These are phyloP conservation scores for Lepraria neglecta DNA, from an alignment of 495 filamentous ascomycete genomes.

Conservation along the genomic window DNA sequence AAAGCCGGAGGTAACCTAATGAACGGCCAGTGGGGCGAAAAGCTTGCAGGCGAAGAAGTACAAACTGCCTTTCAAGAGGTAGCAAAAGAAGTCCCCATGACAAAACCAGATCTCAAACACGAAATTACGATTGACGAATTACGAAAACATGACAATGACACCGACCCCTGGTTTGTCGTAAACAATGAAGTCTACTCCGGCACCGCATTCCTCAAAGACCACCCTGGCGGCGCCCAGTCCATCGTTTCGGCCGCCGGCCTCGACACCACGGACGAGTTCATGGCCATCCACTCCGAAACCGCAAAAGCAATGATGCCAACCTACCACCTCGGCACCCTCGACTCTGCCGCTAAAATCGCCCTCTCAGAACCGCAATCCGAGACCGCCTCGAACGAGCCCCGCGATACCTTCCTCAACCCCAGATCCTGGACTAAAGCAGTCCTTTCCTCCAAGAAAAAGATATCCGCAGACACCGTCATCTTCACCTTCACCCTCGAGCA, in stretches of 20 bases:
- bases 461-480: slow-evolving; percentile 78
- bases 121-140: slow-evolving; percentile 68
- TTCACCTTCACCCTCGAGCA: slow-evolving; percentile 79
- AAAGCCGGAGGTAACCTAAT: slow-evolving; percentile 72
- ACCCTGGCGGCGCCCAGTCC: slow-evolving; percentile 85
- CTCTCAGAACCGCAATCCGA: slow-evolving; percentile 40
- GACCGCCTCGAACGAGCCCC: slow-evolving; percentile 34
- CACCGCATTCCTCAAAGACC: slow-evolving; percentile 71
- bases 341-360: slow-evolving; percentile 48
- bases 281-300: slow-evolving; percentile 89
- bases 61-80: slow-evolving; percentile 37
- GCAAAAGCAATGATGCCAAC: slow-evolving; percentile 86
- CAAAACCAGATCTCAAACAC: slow-evolving; percentile 57
- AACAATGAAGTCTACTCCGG: slow-evolving; percentile 92
- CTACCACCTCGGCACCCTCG: slow-evolving; percentile 80
- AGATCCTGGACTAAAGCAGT: slow-evolving; percentile 64
- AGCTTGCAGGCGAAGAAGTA: slow-evolving; percentile 51
- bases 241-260: slow-evolving; percentile 78
- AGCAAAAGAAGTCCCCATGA: slow-evolving; percentile 71
- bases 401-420: slow-evolving; percentile 62
- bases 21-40: slow-evolving; percentile 87
- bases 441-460: slow-evolving; percentile 55
- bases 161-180: slow-evolving; percentile 84
- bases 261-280: slow-evolving; percentile 88
- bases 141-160: slow-evolving; percentile 56